Conservation (phyloP, 192 early-diverging fungal genomes). For the Backusella morwellensis region DNA sequence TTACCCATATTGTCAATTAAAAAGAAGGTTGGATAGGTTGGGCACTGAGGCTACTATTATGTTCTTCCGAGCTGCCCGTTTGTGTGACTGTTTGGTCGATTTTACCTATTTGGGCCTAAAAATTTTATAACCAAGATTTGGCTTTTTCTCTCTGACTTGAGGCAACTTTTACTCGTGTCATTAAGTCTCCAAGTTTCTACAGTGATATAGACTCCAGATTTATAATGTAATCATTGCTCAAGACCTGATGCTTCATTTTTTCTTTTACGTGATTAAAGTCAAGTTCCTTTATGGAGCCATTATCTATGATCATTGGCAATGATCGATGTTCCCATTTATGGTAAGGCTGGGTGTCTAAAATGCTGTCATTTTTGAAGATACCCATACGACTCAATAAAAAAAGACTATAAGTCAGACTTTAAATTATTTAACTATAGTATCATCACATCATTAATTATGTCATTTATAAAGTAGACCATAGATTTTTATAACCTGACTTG, state of each 20-base stretch:
- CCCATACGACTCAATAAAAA: too few species aligned
- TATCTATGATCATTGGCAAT: neutral
- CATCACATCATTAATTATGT: neutral
- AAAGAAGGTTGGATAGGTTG: slow-evolving; percentile 28
- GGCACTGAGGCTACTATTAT: neutral
- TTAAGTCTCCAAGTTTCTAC: neutral
- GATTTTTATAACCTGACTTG: neutral
- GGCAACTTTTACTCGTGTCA: too few species aligned
- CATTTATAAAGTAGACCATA: neutral
- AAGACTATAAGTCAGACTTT: neutral
- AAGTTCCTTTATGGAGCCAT: neutral
- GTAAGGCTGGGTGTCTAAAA: neutral
- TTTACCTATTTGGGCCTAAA: neutral
- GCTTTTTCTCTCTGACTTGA: too few species aligned
- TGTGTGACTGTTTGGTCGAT: neutral
- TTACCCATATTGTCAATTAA: slow-evolving; percentile 37
- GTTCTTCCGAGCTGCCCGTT: neutral
- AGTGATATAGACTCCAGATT: neutral
- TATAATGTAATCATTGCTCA: neutral
- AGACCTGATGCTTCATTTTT: neutral
- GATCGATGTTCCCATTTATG: neutral
- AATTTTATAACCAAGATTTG: neutral
- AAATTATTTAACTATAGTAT: neutral
- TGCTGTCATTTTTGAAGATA: neutral
- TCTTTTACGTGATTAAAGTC: neutral